Evolutionary conservation across 2,329 filamentous ascomycete genomes (phyloP).

Genomic region (Diaporthe helianthi): DNA sequence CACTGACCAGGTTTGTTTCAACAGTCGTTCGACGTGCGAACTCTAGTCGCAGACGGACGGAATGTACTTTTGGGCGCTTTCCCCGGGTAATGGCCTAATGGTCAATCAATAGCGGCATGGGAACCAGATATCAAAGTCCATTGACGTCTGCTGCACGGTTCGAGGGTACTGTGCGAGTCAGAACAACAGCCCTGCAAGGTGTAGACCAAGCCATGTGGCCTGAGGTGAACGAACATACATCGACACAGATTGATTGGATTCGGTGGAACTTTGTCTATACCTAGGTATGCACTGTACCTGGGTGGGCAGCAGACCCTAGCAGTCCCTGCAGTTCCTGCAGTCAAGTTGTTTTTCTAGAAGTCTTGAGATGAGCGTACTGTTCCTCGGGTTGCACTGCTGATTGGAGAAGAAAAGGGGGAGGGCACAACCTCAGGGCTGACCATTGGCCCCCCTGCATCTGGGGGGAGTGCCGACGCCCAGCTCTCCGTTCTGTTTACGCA

Average conservation of each 20-base stretch:
- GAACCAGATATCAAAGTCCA: not conserved
- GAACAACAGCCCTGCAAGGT: too few relatives aligned
- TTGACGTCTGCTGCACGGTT: not conserved
- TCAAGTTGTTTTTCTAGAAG: not conserved
- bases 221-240: not conserved
- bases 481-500: slow-evolving; percentile 7
- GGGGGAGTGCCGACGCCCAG: slow-evolving; percentile 22
- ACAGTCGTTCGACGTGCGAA: slow-evolving; percentile 3
- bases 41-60: slow-evolving; percentile 4
- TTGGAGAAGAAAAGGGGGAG: slow-evolving; percentile 21
- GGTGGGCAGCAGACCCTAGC: not conserved
- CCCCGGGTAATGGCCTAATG: not conserved
- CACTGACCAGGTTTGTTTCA: slow-evolving; percentile 19
- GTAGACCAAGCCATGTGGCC: too few relatives aligned
- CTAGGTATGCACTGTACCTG: not conserved
- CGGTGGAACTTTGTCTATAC: not conserved
- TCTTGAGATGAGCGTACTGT: not conserved
- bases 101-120: not conserved
- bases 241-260: not conserved
- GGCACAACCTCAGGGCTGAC: not conserved
- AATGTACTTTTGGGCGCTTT: not conserved
- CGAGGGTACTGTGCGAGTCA: not conserved
- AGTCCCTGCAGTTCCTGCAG: slow-evolving; percentile 1
- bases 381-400: not conserved
- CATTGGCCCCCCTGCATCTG: slow-evolving; percentile 24